Percentiles rank a stretch among this genome's conserved stretches.
phyloP scores from a whole-genome alignment of 2,329 filamentous ascomycete genomes.

The Fusarium palustre region DNA sequence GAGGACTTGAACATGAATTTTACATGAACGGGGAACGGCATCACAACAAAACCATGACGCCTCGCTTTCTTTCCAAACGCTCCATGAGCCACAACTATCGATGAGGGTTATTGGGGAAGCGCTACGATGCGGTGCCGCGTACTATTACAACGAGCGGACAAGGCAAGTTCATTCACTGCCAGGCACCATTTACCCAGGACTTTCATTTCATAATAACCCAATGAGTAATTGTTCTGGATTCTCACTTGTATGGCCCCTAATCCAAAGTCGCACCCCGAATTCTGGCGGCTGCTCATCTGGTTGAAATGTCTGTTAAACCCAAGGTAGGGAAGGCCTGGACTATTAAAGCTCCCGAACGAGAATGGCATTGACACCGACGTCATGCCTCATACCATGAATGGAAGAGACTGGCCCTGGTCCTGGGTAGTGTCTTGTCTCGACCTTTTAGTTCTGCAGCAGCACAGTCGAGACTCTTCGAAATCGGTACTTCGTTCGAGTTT shows the following conservation, averaged over 20 bases:
- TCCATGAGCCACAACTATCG: neutral
- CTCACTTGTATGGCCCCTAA: neutral
- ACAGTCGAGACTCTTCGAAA: constrained; percentile 37
- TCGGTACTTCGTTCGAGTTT: constrained; percentile 16
- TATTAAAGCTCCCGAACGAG: constrained; percentile 8
- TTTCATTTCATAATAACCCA: neutral
- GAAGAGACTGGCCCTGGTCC: constrained; percentile 25
- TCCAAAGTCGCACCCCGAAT: neutral
- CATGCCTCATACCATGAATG: constrained; percentile 24
- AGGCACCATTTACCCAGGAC: neutral
- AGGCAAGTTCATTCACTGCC: neutral
- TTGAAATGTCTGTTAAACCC: neutral
- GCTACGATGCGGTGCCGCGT: neutral
- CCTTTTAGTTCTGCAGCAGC: constrained; percentile 27
- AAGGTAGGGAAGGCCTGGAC: neutral
- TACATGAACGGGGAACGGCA: neutral
- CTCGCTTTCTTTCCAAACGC: neutral
- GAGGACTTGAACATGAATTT: neutral
- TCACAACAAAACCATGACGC: neutral
- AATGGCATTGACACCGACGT: constrained; percentile 24
- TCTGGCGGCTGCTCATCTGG: constrained; percentile 1
- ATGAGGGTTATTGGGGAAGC: neutral
- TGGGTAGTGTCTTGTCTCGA: constrained; percentile 35
- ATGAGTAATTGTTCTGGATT: neutral
- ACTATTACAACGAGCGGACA: neutral